Evolutionary conservation across 805 yeast species (phyloP), one percentile per base, ranked within the genome.

Genomic region (Nakazawaea sp.): DNA sequence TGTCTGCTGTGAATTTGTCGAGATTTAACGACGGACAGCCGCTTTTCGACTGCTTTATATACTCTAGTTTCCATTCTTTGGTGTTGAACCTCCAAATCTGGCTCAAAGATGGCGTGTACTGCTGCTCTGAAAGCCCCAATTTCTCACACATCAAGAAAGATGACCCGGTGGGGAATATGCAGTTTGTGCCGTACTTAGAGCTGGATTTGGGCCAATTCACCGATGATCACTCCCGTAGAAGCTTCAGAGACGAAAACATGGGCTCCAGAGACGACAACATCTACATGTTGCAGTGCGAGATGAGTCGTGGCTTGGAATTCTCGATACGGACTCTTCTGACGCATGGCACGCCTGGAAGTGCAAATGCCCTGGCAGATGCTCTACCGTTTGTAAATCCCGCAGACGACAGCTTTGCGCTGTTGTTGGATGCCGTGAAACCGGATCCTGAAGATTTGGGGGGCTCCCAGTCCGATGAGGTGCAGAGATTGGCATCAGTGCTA

Each of bases 41-140:
- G 33, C 10, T 47, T 42, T 21, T 26, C 48, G 27, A 29, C 3
- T 61, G 65, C 39, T 19, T 52, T 16, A 42, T 65, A 1, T 47
- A 53, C 26, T 63, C 69, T 0, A 46, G 45, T 31, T 34, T 39
- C 5, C 38, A 47, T 4, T 52, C 52, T 2, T 38, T 63, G n/a
- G 47, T 52, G 4, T 50, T 56, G 21, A 50, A 48, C 9, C 43
- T 58, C 18, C 56, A 60, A 12, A 50, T 66, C 33, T 58, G 54
- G 4, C 19, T 51, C 13, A 34, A 35, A 5, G 43, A 49, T 15
- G 53, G 45, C 2, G 35, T 38, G 1, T 55, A 53, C 2, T 45
- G 41, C 43, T 45, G 46, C 30, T 30, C n/a, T n/a, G n/a, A n/a
- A n/a, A n/a, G n/a, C n/a, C n/a, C n/a, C n/a, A n/a, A n/a, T n/a